A percentile compares a stretch with the other conserved stretches of the same genome.
phyloP scores from a whole-genome alignment of 345 rosid genomes.

The Microthlaspi erraticum region DNA sequence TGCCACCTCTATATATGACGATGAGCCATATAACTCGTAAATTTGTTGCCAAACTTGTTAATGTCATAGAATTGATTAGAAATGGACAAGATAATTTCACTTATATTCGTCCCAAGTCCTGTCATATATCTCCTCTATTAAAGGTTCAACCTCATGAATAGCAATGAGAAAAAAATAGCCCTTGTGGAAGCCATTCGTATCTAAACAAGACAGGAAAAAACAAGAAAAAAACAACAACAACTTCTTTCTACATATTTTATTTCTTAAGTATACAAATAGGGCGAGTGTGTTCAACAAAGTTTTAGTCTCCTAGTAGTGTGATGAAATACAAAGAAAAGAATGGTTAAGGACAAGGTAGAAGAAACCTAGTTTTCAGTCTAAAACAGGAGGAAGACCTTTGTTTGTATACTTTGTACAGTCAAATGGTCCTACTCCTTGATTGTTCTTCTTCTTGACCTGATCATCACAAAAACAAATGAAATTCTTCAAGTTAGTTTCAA shows the following conservation, averaged over 20 bases:
- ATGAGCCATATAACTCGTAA: not conserved
- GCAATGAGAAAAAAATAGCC: not conserved
- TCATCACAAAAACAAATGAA: conserved; percentile 14
- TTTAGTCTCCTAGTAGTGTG: conserved; percentile 15
- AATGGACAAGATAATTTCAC: not conserved
- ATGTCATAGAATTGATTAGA: not conserved
- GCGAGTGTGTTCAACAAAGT: conserved; percentile 22
- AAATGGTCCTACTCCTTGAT: conserved; percentile 82
- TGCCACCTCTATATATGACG: not conserved
- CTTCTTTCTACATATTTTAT: conserved; percentile 33
- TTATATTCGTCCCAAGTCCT: not conserved
- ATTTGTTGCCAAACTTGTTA: not conserved
- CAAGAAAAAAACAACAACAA: not conserved
- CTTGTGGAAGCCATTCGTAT: not conserved
- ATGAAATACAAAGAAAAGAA: conserved; percentile 29
- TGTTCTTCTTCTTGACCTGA: conserved; percentile 75
- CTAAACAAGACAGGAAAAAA: too few species aligned
- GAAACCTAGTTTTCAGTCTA: conserved; percentile 36
- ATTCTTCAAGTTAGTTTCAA: conserved; percentile 11
- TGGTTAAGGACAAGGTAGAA: conserved; percentile 36
- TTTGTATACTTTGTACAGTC: conserved; percentile 91
- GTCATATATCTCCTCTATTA: not conserved
- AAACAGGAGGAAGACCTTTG: conserved; percentile 42
- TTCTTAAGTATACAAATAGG: conserved; percentile 26
- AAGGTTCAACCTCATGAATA: not conserved